phyloP scores from a whole-genome alignment of 495 filamentous ascomycete genomes.

The Aspergillus diversus region DNA sequence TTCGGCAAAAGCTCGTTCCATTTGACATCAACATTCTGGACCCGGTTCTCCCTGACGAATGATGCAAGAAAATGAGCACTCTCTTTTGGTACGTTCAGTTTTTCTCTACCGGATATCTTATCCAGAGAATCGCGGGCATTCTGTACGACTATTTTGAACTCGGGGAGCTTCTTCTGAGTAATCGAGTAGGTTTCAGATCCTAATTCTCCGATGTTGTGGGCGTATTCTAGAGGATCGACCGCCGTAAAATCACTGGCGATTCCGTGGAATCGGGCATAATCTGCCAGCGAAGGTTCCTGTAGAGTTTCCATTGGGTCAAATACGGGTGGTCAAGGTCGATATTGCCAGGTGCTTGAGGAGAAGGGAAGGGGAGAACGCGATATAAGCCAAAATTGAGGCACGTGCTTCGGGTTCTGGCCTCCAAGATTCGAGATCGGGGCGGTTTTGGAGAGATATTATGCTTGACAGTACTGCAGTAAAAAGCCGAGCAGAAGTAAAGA shows the following conservation, averaged over 20 bases:
- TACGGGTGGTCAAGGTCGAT: not conserved
- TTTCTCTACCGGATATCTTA: constrained; percentile 20
- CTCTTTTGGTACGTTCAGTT: constrained; percentile 28
- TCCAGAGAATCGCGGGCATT: constrained; percentile 14
- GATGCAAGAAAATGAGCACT: constrained; percentile 30
- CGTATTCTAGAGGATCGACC: constrained; percentile 27
- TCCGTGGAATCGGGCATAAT: constrained; percentile 49
- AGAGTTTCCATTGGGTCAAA: constrained; percentile 19
- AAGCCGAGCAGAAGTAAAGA: too few relatives aligned
- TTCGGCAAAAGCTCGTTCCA: constrained; percentile 36
- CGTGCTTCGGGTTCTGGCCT: too few relatives aligned
- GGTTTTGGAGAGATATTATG: too few relatives aligned
- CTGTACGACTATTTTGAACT: constrained; percentile 1
- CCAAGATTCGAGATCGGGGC: too few relatives aligned
- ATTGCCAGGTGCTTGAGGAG: too few relatives aligned
- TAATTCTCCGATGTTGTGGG: constrained; percentile 10
- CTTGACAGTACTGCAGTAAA: too few relatives aligned
- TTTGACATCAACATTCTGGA: constrained; percentile 10
- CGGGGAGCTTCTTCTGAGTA: not conserved
- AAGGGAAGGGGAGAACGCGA: too few relatives aligned
- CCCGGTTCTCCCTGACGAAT: constrained; percentile 16
- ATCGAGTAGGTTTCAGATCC: not conserved
- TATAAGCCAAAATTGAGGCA: too few relatives aligned
- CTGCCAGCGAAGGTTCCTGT: constrained; percentile 36
- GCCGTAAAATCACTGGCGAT: constrained; percentile 34